Evolutionary conservation across 75 land plant genomes (phyloP), one percentile per base, ranked within the genome.

Genomic region (Chamaecyparis obtusa): DNA sequence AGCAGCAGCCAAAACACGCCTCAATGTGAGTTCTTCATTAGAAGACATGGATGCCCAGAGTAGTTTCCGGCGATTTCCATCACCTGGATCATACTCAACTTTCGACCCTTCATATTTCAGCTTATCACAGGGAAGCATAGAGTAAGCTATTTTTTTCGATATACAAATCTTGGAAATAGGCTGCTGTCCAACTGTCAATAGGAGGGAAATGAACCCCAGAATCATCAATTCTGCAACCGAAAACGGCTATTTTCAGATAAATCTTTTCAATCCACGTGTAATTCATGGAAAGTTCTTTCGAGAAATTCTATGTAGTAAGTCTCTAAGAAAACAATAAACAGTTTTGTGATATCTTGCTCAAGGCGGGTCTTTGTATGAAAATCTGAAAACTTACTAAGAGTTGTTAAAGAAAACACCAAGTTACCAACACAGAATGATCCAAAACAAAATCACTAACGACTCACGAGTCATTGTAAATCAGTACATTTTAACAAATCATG

Each of bases 161-260:
- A 93, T 88, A 83, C 94, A 92, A 36, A 92, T 89, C 84, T 85
- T 78, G 30, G 91, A 56, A 69, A 93, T 88, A 10, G 87, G 32
- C 21, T 51, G 48, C 84, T 93, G 95, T 15, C 87, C 87, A 39
- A 93, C 87, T 14, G 95, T 91, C 37, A 93, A 87, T 24, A 91
- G 87, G 76, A 93, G 84, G 17, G 94, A 92, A 35, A 93, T 92
- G 89, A 93, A 93, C 9, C 95, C 95, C 85, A 93, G 56, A 46
- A 93, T 76, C 95, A 93, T 93, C 85, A 93, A 87, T 92, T 93
- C 95, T 93, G 90, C 92, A 57, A 35, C 56, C 51, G 9, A 11
- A 81, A 78, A 44, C 10, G 49, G 46, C 14, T 1, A 81, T 24
- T 81, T 81, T 46, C 51, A 81, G 33, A 81, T n/a, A 81, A 7